Conservation (phyloP, 345 rosid species). For the Tarenaya hassleriana region DNA sequence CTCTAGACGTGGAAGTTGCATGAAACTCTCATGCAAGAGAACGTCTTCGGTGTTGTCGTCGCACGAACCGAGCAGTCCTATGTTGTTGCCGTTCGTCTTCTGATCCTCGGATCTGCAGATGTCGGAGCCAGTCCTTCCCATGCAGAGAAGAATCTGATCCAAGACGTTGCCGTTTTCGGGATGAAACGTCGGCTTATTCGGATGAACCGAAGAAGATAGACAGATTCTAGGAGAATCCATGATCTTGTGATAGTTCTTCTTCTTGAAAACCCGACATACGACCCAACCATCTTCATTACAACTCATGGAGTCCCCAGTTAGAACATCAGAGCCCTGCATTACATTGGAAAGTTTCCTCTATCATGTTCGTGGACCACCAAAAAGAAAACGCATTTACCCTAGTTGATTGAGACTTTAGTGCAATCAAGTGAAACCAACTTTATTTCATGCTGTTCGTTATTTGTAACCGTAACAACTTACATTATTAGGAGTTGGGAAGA, state of each 20-base stretch:
- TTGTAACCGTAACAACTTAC: slow-evolving; percentile 36
- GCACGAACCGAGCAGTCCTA: slow-evolving; percentile 21
- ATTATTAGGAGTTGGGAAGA: slow-evolving; percentile 23
- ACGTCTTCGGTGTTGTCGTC: slow-evolving; percentile 17
- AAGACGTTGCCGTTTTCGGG: slow-evolving; percentile 37
- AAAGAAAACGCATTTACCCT: too few relatives aligned
- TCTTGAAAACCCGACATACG: slow-evolving; percentile 85
- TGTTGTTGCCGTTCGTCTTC: slow-evolving; percentile 18
- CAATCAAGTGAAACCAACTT: too few relatives aligned
- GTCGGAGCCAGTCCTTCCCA: slow-evolving; percentile 43
- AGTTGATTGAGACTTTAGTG: too few relatives aligned
- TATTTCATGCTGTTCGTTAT: too few relatives aligned
- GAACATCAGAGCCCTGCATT: slow-evolving; percentile 1
- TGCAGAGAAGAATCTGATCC: slow-evolving; percentile 60
- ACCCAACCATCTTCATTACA: slow-evolving; percentile 92
- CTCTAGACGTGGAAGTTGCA: slow-evolving; percentile 73
- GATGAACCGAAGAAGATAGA: slow-evolving; percentile 41
- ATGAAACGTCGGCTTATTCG: slow-evolving; percentile 38
- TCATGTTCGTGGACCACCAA: too few relatives aligned
- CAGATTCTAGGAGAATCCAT: slow-evolving; percentile 62
- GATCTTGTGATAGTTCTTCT: slow-evolving; percentile 83
- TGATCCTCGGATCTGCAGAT: slow-evolving; percentile 50
- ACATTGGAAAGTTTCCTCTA: too few relatives aligned
- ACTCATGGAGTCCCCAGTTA: slow-evolving; percentile 37
- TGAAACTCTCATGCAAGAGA: slow-evolving; percentile 38